These are phyloP conservation scores for Mortierella sp. DNA, from an alignment of 371 early-diverging fungal genomes.

Conservation along the genomic window DNA sequence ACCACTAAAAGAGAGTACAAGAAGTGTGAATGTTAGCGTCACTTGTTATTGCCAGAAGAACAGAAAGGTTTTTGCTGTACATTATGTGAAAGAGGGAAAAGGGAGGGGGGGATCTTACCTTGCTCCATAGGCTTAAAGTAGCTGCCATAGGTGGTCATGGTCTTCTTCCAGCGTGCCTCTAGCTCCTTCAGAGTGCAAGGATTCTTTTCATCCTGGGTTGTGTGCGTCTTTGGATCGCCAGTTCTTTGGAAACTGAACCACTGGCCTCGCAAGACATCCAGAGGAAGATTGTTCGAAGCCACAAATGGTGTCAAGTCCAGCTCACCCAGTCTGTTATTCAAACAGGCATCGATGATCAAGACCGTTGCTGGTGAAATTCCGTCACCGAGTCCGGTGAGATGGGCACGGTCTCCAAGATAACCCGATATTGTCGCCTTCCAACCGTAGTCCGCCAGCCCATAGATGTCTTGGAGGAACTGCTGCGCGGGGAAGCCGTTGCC, in stretches of 20 bases:
- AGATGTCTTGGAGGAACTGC: background rate
- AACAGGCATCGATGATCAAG: conserved; percentile 17
- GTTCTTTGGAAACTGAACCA: conserved; percentile 11
- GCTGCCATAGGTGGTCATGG: background rate
- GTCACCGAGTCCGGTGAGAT: background rate
- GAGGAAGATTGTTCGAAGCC: conserved; percentile 2
- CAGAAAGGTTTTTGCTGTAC: background rate
- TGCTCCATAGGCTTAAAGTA: conserved; percentile 20
- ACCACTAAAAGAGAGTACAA: conserved; percentile 8
- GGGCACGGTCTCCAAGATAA: background rate
- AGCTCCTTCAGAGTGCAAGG: conserved; percentile 27
- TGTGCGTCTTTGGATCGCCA: background rate
- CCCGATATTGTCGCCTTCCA: background rate
- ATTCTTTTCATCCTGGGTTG: background rate
- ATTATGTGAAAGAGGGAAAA: background rate
- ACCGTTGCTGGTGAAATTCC: conserved; percentile 14
- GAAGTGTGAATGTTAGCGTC: too few relatives aligned
- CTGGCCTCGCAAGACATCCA: conserved; percentile 9
- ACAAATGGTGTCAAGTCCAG: conserved; percentile 26
- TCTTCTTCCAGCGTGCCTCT: conserved; percentile 23
- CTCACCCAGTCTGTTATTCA: conserved; percentile 16
- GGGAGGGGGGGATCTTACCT: conserved; percentile 14
- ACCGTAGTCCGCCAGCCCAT: background rate
- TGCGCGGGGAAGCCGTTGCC: background rate
- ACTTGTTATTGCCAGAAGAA: too few relatives aligned